Conservation (phyloP, 164 flowering plant genomes). For the Buxus sempervirens region DNA sequence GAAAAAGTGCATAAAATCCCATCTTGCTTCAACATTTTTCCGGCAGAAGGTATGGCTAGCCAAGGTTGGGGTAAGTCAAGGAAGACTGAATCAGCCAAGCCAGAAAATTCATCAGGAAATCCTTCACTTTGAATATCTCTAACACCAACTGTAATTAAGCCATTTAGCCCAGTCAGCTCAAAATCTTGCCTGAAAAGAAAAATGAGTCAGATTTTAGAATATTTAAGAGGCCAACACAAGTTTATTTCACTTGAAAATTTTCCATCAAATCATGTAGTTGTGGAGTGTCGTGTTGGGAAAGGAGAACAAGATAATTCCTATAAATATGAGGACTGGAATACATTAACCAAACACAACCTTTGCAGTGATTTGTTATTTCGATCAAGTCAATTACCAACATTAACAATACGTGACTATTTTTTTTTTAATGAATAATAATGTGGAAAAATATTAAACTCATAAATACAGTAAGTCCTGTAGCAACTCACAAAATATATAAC, state of each 20-base stretch:
- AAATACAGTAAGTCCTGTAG: no score
- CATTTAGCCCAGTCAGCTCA: constrained; percentile 71
- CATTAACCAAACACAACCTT: not conserved
- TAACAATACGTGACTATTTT: no score
- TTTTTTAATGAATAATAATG: no score
- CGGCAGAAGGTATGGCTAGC: constrained; percentile 93
- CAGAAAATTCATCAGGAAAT: constrained; percentile 67
- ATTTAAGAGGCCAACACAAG: no score
- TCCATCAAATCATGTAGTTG: not conserved
- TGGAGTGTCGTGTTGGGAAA: no score
- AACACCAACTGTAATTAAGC: constrained; percentile 76
- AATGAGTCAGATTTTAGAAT: not conserved
- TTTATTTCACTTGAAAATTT: not conserved
- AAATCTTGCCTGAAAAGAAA: constrained; percentile 72
- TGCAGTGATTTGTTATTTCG: no score
- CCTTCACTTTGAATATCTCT: constrained; percentile 97
- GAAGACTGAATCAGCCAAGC: constrained; percentile 76
- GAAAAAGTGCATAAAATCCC: constrained; percentile 89
- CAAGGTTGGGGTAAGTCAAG: constrained; percentile 98
- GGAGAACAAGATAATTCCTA: no score
- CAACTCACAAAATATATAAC: no score
- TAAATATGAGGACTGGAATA: not conserved
- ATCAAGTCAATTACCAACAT: no score
- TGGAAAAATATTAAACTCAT: no score
- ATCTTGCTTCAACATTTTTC: constrained; percentile 83